Evolutionary conservation across 2,329 filamentous ascomycete genomes (phyloP), one percentile per base, ranked within the genome.

Genomic region (Fusarium sp.): DNA sequence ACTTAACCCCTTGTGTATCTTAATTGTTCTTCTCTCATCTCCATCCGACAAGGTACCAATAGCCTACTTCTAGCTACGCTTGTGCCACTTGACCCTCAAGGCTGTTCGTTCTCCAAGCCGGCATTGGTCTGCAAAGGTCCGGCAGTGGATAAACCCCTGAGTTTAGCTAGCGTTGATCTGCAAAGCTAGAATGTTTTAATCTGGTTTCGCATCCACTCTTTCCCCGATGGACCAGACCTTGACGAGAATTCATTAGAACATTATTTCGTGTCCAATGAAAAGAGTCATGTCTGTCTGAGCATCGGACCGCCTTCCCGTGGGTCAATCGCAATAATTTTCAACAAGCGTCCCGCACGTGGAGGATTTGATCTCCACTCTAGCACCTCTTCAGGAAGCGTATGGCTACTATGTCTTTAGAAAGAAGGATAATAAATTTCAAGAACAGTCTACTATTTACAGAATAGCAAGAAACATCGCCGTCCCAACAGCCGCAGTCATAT

Each of bases 401-500:
- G 34, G 6, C 34, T 4, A 38, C 34, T 18, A n/a, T 0, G 34
- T 10, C 5, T 38, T 38, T 7, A 11, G 18, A 38, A 6, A n/a
- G 16, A 30, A 15, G n/a, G 5, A 34, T 32, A n/a, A 29, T 48
- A 27, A 27, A 38, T 12, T n/a, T 5, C 11, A 22, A 22, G 18
- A 3, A 22, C 27, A 22, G 5, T 27, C 13, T 48, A 20, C 15
- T 12, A 18, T 30, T 27, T 24, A 64, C 24, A 45, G 8, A 12
- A 63, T 34, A 34, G 49, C 24, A 41, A 57, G n/a, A 9, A 64
- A 24, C 7, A 63, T 22, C 12, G 44, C 38, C 6, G 18, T 40
- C 8, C 55, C 63, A 5, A 66, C 9, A n/a, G 40, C 56, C 15
- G 27, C 62, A 13, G 55, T 45, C n/a, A 66, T 18, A 24, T 12